Evolutionary conservation across 257 asterid genomes (phyloP).

Genomic region (Verbascum thapsus): DNA sequence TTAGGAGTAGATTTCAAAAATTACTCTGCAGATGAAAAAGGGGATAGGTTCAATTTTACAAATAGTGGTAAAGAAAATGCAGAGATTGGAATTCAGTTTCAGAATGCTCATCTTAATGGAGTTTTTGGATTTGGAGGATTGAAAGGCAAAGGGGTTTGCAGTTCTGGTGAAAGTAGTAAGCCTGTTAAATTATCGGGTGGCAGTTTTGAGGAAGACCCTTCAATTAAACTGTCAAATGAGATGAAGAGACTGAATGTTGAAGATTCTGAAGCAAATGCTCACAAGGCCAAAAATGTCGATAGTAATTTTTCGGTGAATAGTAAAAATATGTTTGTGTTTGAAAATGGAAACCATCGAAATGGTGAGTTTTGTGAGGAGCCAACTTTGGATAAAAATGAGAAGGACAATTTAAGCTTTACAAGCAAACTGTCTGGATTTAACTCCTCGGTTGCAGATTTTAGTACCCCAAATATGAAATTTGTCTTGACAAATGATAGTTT

Average conservation of each 20-base stretch:
- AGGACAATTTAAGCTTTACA: constrained; percentile 38
- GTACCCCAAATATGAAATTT: constrained; percentile 45
- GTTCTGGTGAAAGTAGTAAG: constrained; percentile 37
- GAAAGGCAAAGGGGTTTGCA: constrained; percentile 35
- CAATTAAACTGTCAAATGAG: constrained; percentile 39
- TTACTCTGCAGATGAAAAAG: constrained; percentile 24
- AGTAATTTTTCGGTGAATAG: constrained; percentile 28
- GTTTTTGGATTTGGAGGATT: constrained; percentile 44
- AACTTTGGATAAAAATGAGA: constrained; percentile 42
- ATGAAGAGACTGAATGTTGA: constrained; percentile 61
- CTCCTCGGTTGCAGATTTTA: constrained; percentile 42
- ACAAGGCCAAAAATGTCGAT: constrained; percentile 31
- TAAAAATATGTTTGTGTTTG: constrained; percentile 45
- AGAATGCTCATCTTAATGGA: constrained; percentile 35
- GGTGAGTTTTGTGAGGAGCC: constrained; percentile 36
- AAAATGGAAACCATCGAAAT: constrained; percentile 38
- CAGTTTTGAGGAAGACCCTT: constrained; percentile 29
- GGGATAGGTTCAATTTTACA: constrained; percentile 27
- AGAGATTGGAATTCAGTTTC: constrained; percentile 34
- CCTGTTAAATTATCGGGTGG: constrained; percentile 29
- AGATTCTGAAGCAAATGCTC: constrained; percentile 40
- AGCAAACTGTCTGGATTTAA: constrained; percentile 34
- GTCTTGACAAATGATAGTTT: constrained; percentile 38
- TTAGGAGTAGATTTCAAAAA: constrained; percentile 25
- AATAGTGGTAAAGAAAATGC: constrained; percentile 34